Evolutionary conservation across 768 basidiomycete genomes (phyloP), one percentile per base, ranked within the genome.

Genomic region (Phanerochaete carnosa): DNA sequence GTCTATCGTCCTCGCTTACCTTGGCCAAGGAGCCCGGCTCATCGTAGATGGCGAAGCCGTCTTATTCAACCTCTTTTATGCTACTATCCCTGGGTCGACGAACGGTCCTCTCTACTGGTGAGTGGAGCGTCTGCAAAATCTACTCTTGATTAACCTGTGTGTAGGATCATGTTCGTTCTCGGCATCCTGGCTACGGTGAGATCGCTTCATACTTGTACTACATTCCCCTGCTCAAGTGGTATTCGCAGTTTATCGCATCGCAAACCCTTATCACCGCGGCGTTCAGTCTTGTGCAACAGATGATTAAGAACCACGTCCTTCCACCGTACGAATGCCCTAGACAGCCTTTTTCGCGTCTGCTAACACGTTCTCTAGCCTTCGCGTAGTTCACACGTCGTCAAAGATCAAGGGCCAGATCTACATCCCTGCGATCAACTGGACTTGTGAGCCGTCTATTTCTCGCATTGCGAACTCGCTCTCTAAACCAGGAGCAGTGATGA

Each of bases 231-330:
- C 45, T 55, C n/a, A 59, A 57, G 57, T 46, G 30, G 26, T 12
- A 2, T n/a, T 11, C 28, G 15, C 55, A 85, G 83, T 73, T 85
- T 52, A 79, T 86, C 43, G 86, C 85, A 11, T 86, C 85, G 4
- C 84, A 86, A 71, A 84, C 87, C 8, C 79, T 88, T 79, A 88
- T 89, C 65, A 86, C 86, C 0, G 88, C 85, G 0, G 83, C 84
- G 0, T 89, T 84, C 76, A 80, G 78, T 67, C 73, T 86, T 15
- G 65, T 83, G 4, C 86, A 89, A 64, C 89, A 89, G 70, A 73
- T 89, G 50, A 80, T 89, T 63, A 85, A 84, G 66, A 78, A 81
- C 72, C 82, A 83, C 58, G 77, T 79, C 35, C 77, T 87, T 62
- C 86, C 83, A 1, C 80, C 81, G 62, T 78, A 60, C 39, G 75